These are phyloP conservation scores for Gypsophila paniculata DNA, from an alignment of 179 eudicot genomes.

Conservation along the genomic window DNA sequence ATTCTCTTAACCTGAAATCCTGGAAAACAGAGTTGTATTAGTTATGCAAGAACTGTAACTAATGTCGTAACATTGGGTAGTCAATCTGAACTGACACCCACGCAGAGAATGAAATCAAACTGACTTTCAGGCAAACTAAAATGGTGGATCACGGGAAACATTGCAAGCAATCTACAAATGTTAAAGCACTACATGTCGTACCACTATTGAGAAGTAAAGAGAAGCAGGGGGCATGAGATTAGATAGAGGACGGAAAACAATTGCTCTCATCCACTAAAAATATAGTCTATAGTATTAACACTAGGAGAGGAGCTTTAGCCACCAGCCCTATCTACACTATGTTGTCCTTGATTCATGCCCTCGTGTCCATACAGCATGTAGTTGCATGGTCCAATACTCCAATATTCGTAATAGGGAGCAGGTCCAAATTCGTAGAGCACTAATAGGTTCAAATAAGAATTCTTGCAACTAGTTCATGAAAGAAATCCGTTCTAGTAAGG, in stretches of 20 bases:
- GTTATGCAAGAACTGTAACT: neutral
- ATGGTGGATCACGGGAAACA: neutral
- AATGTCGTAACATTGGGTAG: neutral
- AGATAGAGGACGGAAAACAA: too few species aligned
- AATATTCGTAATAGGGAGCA: too few species aligned
- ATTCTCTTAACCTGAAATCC: constrained; percentile 22
- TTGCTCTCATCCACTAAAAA: neutral
- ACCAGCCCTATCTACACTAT: neutral
- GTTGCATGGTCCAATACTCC: too few species aligned
- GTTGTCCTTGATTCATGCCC: neutral
- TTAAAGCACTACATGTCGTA: too few species aligned
- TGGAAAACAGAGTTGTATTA: neutral
- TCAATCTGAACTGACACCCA: neutral
- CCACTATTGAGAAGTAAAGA: too few species aligned
- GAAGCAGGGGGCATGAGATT: too few species aligned
- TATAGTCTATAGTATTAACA: neutral
- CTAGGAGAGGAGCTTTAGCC: neutral
- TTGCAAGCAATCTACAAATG: neutral
- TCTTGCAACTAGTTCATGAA: too few species aligned
- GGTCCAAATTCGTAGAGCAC: too few species aligned
- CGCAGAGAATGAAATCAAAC: neutral
- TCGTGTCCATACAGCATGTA: too few species aligned
- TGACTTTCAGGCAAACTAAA: too few species aligned
- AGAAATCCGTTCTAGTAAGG: too few species aligned
- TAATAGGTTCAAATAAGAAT: too few species aligned